These are phyloP conservation scores for Nepenthes alata DNA, from an alignment of 179 eudicot genomes.

Conservation along the genomic window DNA sequence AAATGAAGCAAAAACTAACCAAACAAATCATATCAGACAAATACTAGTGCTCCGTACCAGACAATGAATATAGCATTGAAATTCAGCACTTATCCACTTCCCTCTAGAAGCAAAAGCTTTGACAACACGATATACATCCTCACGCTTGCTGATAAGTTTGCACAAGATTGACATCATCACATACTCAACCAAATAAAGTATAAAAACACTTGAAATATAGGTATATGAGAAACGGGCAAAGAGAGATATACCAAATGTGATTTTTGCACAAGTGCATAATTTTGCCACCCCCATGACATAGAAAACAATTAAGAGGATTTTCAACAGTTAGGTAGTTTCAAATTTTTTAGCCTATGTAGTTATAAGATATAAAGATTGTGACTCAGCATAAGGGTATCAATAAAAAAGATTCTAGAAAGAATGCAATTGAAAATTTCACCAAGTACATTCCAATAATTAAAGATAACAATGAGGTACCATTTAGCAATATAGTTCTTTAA, in stretches of 20 bases:
- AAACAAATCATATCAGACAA: not conserved
- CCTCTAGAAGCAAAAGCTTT: conserved; percentile 73
- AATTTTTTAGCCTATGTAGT: too few species aligned
- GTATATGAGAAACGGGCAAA: not conserved
- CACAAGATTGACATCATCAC: conserved; percentile 9
- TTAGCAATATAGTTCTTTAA: too few species aligned
- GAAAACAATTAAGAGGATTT: too few species aligned
- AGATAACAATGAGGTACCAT: too few species aligned
- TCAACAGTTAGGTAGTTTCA: too few species aligned
- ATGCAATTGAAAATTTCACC: too few species aligned
- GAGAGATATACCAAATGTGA: not conserved
- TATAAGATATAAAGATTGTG: too few species aligned
- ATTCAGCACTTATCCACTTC: conserved; percentile 57
- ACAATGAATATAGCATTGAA: conserved; percentile 44
- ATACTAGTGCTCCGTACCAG: conserved; percentile 45
- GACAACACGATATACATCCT: conserved; percentile 73
- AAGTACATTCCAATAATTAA: too few species aligned
- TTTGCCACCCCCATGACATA: too few species aligned
- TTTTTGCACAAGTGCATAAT: not conserved
- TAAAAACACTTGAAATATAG: not conserved
- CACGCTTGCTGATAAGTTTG: conserved; percentile 55
- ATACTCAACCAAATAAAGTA: conserved; percentile 1
- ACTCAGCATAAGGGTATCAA: too few species aligned
- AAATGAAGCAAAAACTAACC: not conserved
- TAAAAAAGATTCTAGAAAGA: too few species aligned